These are phyloP conservation scores for Fusarium pseudocircinatum DNA, from an alignment of 2,329 filamentous ascomycete species.

Conservation along the genomic window DNA sequence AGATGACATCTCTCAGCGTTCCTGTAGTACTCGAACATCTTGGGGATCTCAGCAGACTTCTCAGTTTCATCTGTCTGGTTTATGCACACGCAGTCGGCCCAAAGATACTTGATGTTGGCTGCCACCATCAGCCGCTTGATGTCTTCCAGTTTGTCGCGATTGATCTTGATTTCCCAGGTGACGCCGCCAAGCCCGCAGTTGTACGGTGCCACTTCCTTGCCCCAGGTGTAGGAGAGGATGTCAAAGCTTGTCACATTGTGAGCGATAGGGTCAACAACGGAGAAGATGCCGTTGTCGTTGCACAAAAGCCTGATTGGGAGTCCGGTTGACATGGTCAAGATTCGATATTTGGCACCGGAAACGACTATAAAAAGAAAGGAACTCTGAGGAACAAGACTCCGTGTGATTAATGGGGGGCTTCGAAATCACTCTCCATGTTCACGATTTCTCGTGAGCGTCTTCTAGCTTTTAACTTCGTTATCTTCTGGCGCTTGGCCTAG, in stretches of 20 bases:
- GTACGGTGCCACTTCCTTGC: neutral
- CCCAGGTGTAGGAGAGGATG: neutral
- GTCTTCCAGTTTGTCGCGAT: neutral
- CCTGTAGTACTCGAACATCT: neutral
- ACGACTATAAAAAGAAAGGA: accelerated
- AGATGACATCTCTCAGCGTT: neutral
- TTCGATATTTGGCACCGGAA: neutral
- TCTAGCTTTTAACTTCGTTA: neutral
- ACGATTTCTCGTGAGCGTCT: neutral
- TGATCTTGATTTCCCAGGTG: neutral
- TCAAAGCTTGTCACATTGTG: neutral
- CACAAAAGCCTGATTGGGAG: neutral
- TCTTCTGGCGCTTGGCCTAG: neutral
- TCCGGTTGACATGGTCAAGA: neutral
- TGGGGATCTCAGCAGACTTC: neutral
- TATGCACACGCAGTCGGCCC: neutral
- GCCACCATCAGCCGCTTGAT: neutral
- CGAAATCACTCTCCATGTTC: neutral
- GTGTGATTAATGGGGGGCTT: neutral
- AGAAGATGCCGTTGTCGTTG: neutral
- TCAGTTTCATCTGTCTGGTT: neutral
- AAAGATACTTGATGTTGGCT: neutral
- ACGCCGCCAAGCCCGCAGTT: neutral
- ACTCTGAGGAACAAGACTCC: too few species aligned
- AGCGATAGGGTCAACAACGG: neutral